A percentile compares a stretch with the other conserved stretches of the same genome.
Evolutionary conservation across 2,329 filamentous ascomycete genomes (phyloP).

Genomic region (Meredithiella fracta): DNA sequence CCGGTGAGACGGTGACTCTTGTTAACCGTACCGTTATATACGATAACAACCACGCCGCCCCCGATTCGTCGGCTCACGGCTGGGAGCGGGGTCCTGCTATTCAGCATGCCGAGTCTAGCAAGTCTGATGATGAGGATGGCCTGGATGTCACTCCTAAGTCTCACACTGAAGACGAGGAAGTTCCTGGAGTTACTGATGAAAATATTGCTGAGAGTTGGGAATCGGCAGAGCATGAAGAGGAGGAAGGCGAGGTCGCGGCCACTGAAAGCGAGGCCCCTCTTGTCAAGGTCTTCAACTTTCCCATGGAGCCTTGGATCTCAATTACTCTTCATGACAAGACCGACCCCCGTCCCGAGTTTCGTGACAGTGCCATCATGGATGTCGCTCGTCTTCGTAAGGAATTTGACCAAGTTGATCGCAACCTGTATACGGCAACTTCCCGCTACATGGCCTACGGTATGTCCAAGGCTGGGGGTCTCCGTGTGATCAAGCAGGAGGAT

Average conservation of each 20-base stretch:
- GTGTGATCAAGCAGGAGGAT: constrained; percentile 87
- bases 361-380: constrained; percentile 70
- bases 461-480: constrained; percentile 80
- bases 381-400: constrained; percentile 93
- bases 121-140: constrained; percentile 16
- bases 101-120: not conserved
- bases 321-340: constrained; percentile 54
- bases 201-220: constrained; percentile 75
- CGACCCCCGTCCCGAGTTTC: constrained; percentile 46
- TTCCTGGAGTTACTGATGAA: constrained; percentile 3
- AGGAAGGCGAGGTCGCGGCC: constrained; percentile 48
- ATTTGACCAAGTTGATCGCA: constrained; percentile 92
- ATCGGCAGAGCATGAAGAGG: constrained; percentile 60
- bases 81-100: constrained; percentile 3
- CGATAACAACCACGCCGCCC: not conserved
- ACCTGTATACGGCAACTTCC: constrained; percentile 74
- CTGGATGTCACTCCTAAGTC: constrained; percentile 7
- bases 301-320: constrained; percentile 88
- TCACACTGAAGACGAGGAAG: constrained; percentile 5
- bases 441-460: constrained; percentile 90
- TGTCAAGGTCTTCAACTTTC: constrained; percentile 83
- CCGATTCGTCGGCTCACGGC: not conserved
- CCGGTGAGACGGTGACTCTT: not conserved
- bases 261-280: constrained; percentile 11
- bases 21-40: constrained; percentile 3